A percentile compares a stretch with the other conserved stretches of the same genome.
These are phyloP conservation scores for Cornus kousa DNA, from an alignment of 148 eudicot genomes.

Conservation along the genomic window DNA sequence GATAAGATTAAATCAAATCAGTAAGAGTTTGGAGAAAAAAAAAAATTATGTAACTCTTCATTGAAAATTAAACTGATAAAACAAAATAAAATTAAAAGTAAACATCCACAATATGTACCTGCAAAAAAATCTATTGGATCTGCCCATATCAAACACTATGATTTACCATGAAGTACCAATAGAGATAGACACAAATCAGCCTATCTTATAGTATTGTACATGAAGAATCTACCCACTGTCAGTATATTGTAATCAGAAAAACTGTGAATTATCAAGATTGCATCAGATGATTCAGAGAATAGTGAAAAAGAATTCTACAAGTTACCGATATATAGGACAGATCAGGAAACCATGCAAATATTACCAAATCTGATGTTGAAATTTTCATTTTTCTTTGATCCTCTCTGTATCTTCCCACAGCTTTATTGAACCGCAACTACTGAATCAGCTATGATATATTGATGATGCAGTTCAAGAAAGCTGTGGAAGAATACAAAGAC, in stretches of 20 bases:
- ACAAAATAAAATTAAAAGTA: too few species aligned
- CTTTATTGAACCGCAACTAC: constrained; percentile 66
- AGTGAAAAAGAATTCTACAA: too few species aligned
- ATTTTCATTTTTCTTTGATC: constrained; percentile 13
- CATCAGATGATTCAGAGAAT: neutral
- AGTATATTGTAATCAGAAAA: too few species aligned
- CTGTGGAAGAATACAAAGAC: constrained; percentile 87
- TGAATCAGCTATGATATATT: neutral
- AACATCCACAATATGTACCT: too few species aligned
- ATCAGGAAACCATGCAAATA: neutral
- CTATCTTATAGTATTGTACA: too few species aligned
- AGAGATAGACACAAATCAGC: too few species aligned
- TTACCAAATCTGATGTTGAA: neutral
- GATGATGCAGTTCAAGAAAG: constrained; percentile 94
- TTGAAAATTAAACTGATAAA: too few species aligned
- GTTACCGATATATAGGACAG: neutral
- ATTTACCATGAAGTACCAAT: neutral
- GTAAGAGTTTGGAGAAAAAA: too few species aligned
- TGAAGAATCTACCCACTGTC: too few species aligned
- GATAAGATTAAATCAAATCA: too few species aligned
- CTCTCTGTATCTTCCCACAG: constrained; percentile 76
- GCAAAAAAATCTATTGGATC: neutral
- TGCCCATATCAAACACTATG: neutral
- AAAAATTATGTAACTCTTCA: too few species aligned
- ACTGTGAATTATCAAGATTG: neutral